Percentiles rank a stretch among this genome's conserved stretches.
phyloP scores from a whole-genome alignment of 202 grass and related monocot species.

The Panicum hallii region DNA sequence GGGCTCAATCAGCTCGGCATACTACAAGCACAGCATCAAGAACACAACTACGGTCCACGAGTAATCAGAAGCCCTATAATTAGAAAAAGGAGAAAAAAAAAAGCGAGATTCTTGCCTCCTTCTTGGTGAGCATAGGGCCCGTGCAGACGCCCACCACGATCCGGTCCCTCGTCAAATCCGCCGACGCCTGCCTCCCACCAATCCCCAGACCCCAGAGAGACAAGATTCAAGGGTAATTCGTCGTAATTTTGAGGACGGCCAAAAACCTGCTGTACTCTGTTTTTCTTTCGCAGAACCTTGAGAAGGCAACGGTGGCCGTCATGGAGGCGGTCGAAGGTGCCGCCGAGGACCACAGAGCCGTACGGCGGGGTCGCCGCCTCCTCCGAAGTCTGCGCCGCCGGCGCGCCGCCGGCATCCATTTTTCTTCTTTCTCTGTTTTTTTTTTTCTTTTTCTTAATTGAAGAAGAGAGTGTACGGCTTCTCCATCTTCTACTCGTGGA shows the following conservation, averaged over 20 bases:
- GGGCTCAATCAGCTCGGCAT: slow-evolving; percentile 76
- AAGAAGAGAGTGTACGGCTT: not conserved
- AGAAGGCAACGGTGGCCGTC: slow-evolving; percentile 88
- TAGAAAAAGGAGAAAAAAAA: slow-evolving; percentile 15
- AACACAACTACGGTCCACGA: not conserved
- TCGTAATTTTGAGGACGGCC: not conserved
- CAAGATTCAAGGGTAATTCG: slow-evolving; percentile 11
- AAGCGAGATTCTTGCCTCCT: slow-evolving; percentile 70
- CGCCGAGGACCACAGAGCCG: slow-evolving; percentile 74
- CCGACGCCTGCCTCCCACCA: slow-evolving; percentile 59
- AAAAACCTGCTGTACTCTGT: not conserved
- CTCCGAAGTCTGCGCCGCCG: not conserved
- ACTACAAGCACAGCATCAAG: slow-evolving; percentile 48
- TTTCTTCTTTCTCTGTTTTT: not conserved
- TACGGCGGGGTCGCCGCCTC: slow-evolving; percentile 39
- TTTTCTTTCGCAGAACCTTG: slow-evolving; percentile 51
- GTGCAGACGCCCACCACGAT: slow-evolving; percentile 89
- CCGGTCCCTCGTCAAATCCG: slow-evolving; percentile 67
- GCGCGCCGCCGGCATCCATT: slow-evolving; percentile 34
- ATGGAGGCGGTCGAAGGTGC: slow-evolving; percentile 97
- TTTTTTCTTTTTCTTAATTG: too few relatives aligned
- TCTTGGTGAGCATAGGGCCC: slow-evolving; percentile 89
- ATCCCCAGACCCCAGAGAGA: not conserved
- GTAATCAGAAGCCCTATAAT: not conserved
- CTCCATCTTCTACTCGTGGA: not conserved